These are phyloP conservation scores for Leucocoprinus leucothites DNA, from an alignment of 768 basidiomycete species.

Conservation along the genomic window DNA sequence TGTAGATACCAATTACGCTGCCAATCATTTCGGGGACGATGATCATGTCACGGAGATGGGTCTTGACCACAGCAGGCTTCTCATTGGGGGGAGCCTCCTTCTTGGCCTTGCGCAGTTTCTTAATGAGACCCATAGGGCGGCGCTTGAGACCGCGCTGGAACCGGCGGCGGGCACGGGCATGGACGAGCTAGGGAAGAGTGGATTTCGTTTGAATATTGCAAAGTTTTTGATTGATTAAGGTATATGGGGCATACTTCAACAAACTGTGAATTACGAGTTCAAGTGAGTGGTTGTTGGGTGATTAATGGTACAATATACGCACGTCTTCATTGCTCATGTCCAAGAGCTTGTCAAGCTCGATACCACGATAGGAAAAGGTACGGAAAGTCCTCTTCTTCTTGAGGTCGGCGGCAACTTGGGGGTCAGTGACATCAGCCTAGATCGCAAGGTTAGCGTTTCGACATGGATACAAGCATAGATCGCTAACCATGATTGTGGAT, in stretches of 20 bases:
- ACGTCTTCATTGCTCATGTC: constrained; percentile 96
- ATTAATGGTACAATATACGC: constrained; percentile 27
- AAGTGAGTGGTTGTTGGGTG: neutral
- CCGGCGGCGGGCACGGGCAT: constrained; percentile 96
- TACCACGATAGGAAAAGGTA: constrained; percentile 97
- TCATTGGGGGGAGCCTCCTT: constrained; percentile 99
- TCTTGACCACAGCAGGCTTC: constrained; percentile 98
- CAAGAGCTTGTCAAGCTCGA: constrained; percentile 97
- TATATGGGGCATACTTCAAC: constrained; percentile 58
- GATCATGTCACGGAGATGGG: constrained; percentile 99
- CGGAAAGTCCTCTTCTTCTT: constrained; percentile 99
- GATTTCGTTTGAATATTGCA: constrained; percentile 1
- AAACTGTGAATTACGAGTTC: constrained; percentile 44
- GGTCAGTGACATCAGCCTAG: constrained; percentile 92
- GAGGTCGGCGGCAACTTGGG: constrained; percentile 90
- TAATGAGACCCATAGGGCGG: constrained; percentile 97
- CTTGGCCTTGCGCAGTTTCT: constrained; percentile 99
- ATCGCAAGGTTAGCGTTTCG: constrained; percentile 14
- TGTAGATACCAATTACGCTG: constrained; percentile 96
- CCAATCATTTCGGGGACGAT: constrained; percentile 99
- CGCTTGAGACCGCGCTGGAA: constrained; percentile 99
- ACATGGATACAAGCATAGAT: constrained; percentile 8
- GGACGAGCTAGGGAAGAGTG: constrained; percentile 68
- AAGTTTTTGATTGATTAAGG: no score
- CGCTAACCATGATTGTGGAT: constrained; percentile 38